Evolutionary conservation across 1,284 basidiomycete genomes (phyloP), one percentile per base, ranked within the genome.

Genomic region (Ceratobasidium sp.): DNA sequence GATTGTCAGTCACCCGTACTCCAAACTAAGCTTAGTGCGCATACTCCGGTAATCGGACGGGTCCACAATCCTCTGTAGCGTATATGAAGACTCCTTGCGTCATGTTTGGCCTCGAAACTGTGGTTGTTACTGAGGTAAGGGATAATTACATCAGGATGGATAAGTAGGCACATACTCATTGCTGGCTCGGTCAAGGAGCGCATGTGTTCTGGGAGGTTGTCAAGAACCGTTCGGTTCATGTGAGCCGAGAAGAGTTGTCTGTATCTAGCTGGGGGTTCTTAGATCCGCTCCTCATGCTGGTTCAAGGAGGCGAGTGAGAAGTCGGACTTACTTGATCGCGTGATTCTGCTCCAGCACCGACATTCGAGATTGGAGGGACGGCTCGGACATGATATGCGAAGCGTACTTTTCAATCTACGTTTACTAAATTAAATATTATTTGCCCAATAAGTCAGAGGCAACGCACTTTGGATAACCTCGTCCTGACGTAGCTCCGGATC

Each of bases 401-500:
- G 93, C 89, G 78, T 89, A 93, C 79, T 89, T 91, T 80, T 97
- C 95, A 70, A 96, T 92, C 94, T 97, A 60, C 2, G 12, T 8
- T 10, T 18, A 45, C 18, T 28, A 30, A 36, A 39, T 48, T 70
- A 32, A n/a, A n/a, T n/a, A n/a, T n/a, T n/a, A n/a, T n/a, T n/a
- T n/a, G n/a, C n/a, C n/a, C n/a, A n/a, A n/a, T n/a, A 43, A 52
- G 5, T 23, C n/a, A 18, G 14, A 16, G 12, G 23, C 30, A 18
- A 77, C 84, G 61, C 73, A 92, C 94, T 86, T 97, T 97, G 83
- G 86, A 89, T 67, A 96, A 79, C 74, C 95, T 84, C 41, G 91
- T 92, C n/a, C 94, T 86, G 3, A 96, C 86, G 79, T 96, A 97
- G 1, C 91, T 92, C 71, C 94, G 83, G 26, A 96, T 88, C 73